Conservation (phyloP, 75 land plant genomes). For the Pinus albicaulis region DNA sequence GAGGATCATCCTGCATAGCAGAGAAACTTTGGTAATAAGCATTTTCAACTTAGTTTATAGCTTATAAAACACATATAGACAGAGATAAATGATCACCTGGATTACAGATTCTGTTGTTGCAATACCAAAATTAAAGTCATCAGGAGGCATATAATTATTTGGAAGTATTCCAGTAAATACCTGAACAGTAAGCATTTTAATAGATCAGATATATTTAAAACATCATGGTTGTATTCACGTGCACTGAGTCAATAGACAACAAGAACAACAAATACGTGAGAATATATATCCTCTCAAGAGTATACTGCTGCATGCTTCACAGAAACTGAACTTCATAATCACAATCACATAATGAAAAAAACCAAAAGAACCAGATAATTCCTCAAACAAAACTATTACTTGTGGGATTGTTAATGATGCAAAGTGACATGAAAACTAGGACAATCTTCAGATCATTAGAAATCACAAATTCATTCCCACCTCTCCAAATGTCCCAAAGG, state of each 20-base stretch:
- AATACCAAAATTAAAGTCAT: conserved; percentile 52
- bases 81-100: neutral
- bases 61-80: neutral
- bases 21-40: neutral
- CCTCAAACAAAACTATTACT: neutral
- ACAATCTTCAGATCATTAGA: neutral
- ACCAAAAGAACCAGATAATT: neutral
- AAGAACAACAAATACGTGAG: neutral
- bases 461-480: conserved; percentile 28
- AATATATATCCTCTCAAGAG: neutral
- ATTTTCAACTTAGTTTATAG: neutral
- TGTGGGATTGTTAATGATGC: neutral
- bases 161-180: conserved; percentile 14
- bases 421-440: neutral
- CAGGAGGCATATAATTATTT: conserved; percentile 9
- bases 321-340: neutral
- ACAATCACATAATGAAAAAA: too few species aligned
- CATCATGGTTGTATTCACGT: neutral
- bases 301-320: neutral
- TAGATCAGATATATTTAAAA: neutral
- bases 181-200: neutral
- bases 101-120: conserved; percentile 3
- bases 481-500: conserved; percentile 80
- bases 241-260: neutral
- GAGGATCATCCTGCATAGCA: conserved; percentile 55